Evolutionary conservation across 2,329 filamentous ascomycete genomes (phyloP).

Genomic region (Calonectria leucothoes): DNA sequence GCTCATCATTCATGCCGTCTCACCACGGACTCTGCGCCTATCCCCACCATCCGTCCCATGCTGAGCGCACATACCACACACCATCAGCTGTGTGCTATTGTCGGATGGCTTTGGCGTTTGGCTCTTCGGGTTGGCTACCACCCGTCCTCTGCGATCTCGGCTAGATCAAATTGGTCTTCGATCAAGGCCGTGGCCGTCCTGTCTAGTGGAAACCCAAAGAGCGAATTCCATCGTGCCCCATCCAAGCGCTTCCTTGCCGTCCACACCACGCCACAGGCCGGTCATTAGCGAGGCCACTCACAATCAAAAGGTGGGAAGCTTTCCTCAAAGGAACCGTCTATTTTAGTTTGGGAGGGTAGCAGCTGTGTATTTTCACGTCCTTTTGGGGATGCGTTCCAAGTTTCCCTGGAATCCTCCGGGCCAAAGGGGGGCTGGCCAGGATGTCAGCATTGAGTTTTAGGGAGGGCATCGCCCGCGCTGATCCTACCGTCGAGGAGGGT

Average conservation of each 20-base stretch:
- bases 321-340: conserved; percentile 35
- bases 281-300: conserved; percentile 38
- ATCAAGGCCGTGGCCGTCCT: conserved; percentile 13
- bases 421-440: conserved; percentile 31
- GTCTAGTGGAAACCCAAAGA: conserved; percentile 29
- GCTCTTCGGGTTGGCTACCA: conserved; percentile 25
- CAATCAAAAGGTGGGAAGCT: conserved; percentile 32
- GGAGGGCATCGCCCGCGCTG: conserved; percentile 34
- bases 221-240: conserved; percentile 22
- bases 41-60: conserved; percentile 14
- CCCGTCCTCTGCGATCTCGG: conserved; percentile 35
- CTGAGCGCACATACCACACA: conserved; percentile 15
- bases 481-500: conserved; percentile 23
- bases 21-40: conserved; percentile 14
- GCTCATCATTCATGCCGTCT: conserved; percentile 23
- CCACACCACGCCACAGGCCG: not conserved
- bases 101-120: conserved; percentile 22
- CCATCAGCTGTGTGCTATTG: conserved; percentile 14
- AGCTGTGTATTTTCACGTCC: conserved; percentile 10
- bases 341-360: conserved; percentile 29
- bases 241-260: conserved; percentile 22
- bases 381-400: conserved; percentile 7
- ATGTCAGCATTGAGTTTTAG: conserved; percentile 8
- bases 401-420: conserved; percentile 17
- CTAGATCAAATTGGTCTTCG: conserved; percentile 33